Conservation (phyloP, 139 green algal species). For the Tetradesmus lagerheimii region DNA sequence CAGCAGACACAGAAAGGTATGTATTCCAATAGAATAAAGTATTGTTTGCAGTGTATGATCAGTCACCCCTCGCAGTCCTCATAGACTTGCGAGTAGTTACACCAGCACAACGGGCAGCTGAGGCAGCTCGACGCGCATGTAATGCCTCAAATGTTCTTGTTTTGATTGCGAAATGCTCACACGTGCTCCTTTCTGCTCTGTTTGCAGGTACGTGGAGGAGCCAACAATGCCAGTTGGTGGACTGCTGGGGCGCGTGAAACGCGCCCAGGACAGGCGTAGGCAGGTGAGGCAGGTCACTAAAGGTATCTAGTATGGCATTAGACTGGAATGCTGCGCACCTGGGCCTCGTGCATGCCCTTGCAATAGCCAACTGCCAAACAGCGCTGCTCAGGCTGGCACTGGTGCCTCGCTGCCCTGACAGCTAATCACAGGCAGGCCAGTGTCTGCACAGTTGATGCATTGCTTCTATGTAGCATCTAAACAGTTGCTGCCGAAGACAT, state of each 20-base stretch:
- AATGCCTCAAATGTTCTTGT: neutral
- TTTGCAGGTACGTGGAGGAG: neutral
- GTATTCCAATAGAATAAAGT: neutral
- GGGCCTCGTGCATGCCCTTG: neutral
- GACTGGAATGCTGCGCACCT: neutral
- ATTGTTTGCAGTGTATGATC: neutral
- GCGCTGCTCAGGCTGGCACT: neutral
- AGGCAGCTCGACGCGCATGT: neutral
- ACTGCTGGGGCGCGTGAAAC: constrained; percentile 39
- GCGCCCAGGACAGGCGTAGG: constrained; percentile 19
- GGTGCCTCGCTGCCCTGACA: neutral
- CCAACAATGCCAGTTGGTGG: constrained; percentile 1
- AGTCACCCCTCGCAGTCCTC: neutral
- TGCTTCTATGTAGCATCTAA: too few species aligned
- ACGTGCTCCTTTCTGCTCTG: neutral
- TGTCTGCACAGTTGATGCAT: neutral
- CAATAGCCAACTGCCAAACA: neutral
- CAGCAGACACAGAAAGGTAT: constrained; percentile 11
- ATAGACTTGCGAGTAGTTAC: neutral
- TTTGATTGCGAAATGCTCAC: neutral
- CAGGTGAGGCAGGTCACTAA: neutral
- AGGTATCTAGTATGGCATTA: neutral
- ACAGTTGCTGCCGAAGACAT: too few species aligned
- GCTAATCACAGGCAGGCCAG: neutral
- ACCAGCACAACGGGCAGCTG: neutral